Evolutionary conservation across 2,329 filamentous ascomycete genomes (phyloP).

Genomic region (Trichoderma atroviride): DNA sequence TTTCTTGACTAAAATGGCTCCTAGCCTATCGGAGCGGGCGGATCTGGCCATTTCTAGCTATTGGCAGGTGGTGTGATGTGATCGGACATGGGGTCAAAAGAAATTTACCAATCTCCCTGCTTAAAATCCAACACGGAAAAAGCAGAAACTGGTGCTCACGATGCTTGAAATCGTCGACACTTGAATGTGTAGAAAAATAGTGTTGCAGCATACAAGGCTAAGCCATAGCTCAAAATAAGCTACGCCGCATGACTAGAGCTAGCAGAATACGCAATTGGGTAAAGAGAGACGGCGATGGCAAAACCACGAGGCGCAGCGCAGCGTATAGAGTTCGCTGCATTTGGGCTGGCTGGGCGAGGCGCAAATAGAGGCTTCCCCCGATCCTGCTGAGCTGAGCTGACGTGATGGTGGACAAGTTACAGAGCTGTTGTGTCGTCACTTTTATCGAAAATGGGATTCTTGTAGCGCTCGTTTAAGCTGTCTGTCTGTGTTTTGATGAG

Average conservation of each 20-base stretch:
- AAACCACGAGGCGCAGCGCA: not conserved
- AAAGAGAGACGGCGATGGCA: not conserved
- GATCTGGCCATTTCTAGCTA: constrained; percentile 2
- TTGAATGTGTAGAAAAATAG: not conserved
- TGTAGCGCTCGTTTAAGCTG: not conserved
- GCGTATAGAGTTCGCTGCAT: not conserved
- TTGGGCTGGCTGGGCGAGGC: not conserved
- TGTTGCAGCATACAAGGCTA: not conserved
- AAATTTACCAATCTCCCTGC: not conserved
- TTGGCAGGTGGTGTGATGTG: constrained; percentile 14
- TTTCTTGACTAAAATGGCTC: not conserved
- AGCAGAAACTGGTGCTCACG: not conserved
- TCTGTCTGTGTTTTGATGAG: not conserved
- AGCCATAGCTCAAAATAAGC: not conserved
- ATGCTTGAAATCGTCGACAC: not conserved
- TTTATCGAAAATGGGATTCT: not conserved
- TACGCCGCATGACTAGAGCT: not conserved
- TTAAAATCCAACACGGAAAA: not conserved
- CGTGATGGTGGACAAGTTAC: constrained; percentile 6
- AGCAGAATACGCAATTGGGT: not conserved
- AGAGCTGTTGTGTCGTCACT: not conserved
- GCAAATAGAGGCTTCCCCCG: constrained; percentile 6
- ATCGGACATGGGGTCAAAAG: not conserved
- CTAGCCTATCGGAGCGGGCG: constrained; percentile 19
- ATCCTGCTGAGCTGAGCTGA: constrained; percentile 22